These are phyloP conservation scores for Papilionanthe hybrid DNA, from an alignment of 116 monocot species.

Conservation along the genomic window DNA sequence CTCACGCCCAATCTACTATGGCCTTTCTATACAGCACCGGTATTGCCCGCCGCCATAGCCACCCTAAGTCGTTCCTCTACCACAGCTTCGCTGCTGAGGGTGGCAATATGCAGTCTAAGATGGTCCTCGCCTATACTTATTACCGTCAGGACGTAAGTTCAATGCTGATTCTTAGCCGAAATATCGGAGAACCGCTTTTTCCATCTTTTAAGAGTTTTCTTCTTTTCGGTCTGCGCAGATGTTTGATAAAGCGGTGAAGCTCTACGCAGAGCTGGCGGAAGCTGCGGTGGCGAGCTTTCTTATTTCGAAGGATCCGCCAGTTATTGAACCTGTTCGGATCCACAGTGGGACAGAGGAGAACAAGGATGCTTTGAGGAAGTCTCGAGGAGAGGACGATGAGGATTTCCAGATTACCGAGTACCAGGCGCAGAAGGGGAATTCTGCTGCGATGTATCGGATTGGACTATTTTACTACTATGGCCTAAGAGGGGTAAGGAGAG, in stretches of 20 bases:
- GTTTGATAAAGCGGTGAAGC: slow-evolving; percentile 67
- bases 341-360: slow-evolving; percentile 92
- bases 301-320: slow-evolving; percentile 67
- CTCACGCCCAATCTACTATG: slow-evolving; percentile 67
- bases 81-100: slow-evolving; percentile 73
- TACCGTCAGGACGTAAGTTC: slow-evolving; percentile 67
- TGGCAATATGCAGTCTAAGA: slow-evolving; percentile 81
- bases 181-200: background rate
- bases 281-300: slow-evolving; percentile 67
- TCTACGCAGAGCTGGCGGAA: slow-evolving; percentile 75
- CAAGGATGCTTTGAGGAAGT: slow-evolving; percentile 69
- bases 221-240: slow-evolving; percentile 33
- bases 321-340: slow-evolving; percentile 59
- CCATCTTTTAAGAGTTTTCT: slow-evolving; percentile 6
- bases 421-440: slow-evolving; percentile 73
- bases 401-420: slow-evolving; percentile 90
- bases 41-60: slow-evolving; percentile 30
- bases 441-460: slow-evolving; percentile 59
- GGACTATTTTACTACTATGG: slow-evolving; percentile 92
- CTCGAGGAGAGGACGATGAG: slow-evolving; percentile 79
- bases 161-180: background rate
- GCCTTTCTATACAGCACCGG: slow-evolving; percentile 60
- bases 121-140: slow-evolving; percentile 77
- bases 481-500: slow-evolving; percentile 62
- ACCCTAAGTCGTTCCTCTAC: slow-evolving; percentile 51